Percentiles rank a stretch among this genome's conserved stretches.
phyloP scores from a whole-genome alignment of 495 filamentous ascomycete species.

The Tuber brumale region DNA sequence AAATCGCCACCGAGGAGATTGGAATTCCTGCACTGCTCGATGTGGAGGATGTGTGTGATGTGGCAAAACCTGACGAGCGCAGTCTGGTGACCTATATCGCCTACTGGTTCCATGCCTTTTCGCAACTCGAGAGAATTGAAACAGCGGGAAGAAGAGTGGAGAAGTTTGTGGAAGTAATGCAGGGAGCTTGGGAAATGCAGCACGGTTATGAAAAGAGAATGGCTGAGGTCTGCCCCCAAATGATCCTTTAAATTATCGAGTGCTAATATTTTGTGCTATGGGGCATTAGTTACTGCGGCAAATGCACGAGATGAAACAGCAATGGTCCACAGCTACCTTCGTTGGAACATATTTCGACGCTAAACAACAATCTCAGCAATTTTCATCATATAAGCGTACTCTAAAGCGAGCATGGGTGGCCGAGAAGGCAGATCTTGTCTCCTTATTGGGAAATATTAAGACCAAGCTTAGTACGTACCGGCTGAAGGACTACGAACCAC shows the following conservation, averaged over 20 bases:
- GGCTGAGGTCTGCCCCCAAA: conserved; percentile 46
- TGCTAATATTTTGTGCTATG: conserved; percentile 28
- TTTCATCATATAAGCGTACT: conserved; percentile 78
- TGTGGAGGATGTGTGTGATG: conserved; percentile 96
- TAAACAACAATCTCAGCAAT: conserved; percentile 74
- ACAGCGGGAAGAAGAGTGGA: conserved; percentile 94
- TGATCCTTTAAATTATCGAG: not conserved
- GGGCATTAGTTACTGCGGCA: conserved; percentile 53
- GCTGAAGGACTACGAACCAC: conserved; percentile 82
- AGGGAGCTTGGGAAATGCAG: conserved; percentile 99
- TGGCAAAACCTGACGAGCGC: conserved; percentile 88
- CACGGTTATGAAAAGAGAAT: conserved; percentile 86
- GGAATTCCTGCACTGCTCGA: conserved; percentile 93
- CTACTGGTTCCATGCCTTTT: conserved; percentile 99
- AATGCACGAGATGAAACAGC: conserved; percentile 62
- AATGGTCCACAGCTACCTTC: conserved; percentile 73
- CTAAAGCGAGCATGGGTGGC: conserved; percentile 91
- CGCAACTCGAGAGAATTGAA: conserved; percentile 94
- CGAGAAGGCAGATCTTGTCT: conserved; percentile 91
- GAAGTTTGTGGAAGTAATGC: conserved; percentile 98
- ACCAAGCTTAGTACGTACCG: conserved; percentile 95
- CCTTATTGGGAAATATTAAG: conserved; percentile 95
- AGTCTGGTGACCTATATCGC: conserved; percentile 99
- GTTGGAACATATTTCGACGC: conserved; percentile 89
- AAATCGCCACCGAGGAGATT: conserved; percentile 91